Percentiles rank a stretch among this genome's conserved stretches.
Conservation (phyloP, 75 land plant genomes). For the Adiantum capillusveneris region DNA sequence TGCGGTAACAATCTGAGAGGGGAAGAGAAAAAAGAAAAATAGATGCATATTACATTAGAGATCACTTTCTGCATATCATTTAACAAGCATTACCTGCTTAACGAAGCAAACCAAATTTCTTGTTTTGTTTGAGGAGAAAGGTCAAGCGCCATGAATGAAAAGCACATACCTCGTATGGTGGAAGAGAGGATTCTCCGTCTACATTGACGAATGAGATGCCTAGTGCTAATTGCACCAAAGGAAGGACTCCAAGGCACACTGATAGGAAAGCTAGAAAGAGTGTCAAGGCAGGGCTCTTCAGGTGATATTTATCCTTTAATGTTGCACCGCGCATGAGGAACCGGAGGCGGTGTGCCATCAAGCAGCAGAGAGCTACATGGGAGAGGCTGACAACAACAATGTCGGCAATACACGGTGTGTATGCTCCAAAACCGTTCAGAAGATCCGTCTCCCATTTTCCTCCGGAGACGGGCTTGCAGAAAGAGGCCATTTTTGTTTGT, state of each 20-base stretch:
- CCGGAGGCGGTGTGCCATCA: conserved; percentile 57
- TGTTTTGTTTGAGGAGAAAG: too few relatives aligned
- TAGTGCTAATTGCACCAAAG: conserved; percentile 61
- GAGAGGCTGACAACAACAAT: conserved; percentile 56
- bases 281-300: conserved; percentile 23
- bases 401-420: conserved; percentile 78
- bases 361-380: conserved; percentile 44
- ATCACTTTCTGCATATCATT: too few relatives aligned
- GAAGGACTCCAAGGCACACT: conserved; percentile 48
- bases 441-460: conserved; percentile 52
- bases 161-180: conserved; percentile 78
- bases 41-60: too few relatives aligned
- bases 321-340: conserved; percentile 33
- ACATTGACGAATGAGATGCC: conserved; percentile 62
- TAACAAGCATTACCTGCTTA: too few relatives aligned
- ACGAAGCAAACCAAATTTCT: too few relatives aligned
- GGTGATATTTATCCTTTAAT: conserved; percentile 27
- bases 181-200: conserved; percentile 49
- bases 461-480: conserved; percentile 53
- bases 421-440: conserved; percentile 75
- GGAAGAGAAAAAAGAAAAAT: background rate
- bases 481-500: background rate
- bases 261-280: conserved; percentile 50
- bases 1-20: conserved; percentile 51
- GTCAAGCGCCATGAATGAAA: too few relatives aligned